Percentiles rank a stretch among this genome's conserved stretches.
Evolutionary conservation across 2,329 filamentous ascomycete species (phyloP).

Genomic region (Curvularia spicifera): DNA sequence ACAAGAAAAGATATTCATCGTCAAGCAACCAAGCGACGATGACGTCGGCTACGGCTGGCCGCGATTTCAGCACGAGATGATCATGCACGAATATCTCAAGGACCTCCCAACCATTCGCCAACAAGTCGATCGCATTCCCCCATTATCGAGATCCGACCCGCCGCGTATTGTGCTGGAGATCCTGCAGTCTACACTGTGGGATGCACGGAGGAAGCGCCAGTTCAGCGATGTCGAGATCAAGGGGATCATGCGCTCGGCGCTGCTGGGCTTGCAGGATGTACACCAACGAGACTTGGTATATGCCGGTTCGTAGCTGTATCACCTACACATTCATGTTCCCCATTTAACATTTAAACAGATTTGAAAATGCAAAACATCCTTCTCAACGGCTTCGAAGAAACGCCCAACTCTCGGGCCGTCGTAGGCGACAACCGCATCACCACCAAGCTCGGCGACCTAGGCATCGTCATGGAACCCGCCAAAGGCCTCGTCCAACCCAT

Average conservation of each 20-base stretch:
- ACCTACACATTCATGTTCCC: background rate
- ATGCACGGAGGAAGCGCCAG: constrained; percentile 16
- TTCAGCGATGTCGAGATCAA: constrained; percentile 21
- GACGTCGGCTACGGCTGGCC: constrained; percentile 18
- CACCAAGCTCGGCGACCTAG: constrained; percentile 17
- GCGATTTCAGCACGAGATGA: constrained; percentile 19
- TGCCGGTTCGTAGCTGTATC: constrained; percentile 9
- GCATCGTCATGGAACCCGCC: constrained; percentile 21
- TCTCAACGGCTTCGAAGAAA: constrained; percentile 12
- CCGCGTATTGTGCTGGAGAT: constrained; percentile 18
- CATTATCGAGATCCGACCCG: constrained; percentile 9
- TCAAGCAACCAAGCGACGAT: constrained; percentile 19
- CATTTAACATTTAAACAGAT: constrained; percentile 4
- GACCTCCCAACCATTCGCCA: constrained; percentile 15
- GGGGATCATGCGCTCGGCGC: constrained; percentile 17
- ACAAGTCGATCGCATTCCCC: constrained; percentile 19
- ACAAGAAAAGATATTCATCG: constrained; percentile 19
- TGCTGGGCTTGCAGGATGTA: constrained; percentile 17
- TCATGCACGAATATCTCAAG: constrained; percentile 21
- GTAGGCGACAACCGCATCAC: constrained; percentile 10
- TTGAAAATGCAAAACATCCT: constrained; percentile 22
- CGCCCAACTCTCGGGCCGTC: background rate
- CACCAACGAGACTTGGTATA: constrained; percentile 18
- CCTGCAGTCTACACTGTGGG: constrained; percentile 17
- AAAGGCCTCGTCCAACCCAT: constrained; percentile 20